phyloP scores from a whole-genome alignment of 1,284 basidiomycete species.

The Sutorius eximius region DNA sequence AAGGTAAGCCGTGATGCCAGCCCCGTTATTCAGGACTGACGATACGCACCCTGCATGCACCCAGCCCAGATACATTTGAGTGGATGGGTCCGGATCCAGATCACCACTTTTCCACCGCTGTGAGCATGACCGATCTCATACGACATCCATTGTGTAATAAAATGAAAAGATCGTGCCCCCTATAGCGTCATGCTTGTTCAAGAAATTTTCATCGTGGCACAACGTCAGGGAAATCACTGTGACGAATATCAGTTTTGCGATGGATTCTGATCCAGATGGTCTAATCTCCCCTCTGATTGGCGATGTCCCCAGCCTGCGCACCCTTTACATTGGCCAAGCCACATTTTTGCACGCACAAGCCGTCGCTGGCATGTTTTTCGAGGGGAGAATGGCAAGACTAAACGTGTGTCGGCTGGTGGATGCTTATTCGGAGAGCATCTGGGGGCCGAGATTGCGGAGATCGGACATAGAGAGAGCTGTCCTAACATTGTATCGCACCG shows the following conservation, averaged over 20 bases:
- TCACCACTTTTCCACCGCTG: constrained; percentile 62
- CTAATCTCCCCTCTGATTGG: constrained; percentile 33
- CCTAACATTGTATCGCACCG: background rate
- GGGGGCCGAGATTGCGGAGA: constrained; percentile 47
- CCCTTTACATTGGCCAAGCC: constrained; percentile 49
- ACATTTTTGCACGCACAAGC: constrained; percentile 44
- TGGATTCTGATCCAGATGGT: constrained; percentile 1
- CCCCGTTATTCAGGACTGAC: background rate
- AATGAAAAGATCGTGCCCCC: constrained; percentile 46
- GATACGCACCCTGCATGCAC: background rate
- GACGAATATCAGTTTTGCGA: constrained; percentile 43
- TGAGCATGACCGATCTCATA: constrained; percentile 30
- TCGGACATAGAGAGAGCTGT: constrained; percentile 42
- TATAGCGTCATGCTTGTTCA: constrained; percentile 44
- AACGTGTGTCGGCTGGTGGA: constrained; percentile 48
- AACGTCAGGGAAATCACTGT: constrained; percentile 47
- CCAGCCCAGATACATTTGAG: constrained; percentile 49
- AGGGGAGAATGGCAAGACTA: constrained; percentile 32
- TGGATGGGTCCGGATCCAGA: constrained; percentile 61
- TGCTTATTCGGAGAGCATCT: constrained; percentile 55
- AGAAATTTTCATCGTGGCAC: constrained; percentile 45
- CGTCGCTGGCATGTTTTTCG: constrained; percentile 41
- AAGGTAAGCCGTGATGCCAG: constrained; percentile 38
- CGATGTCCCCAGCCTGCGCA: constrained; percentile 40
- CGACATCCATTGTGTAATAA: background rate